Conservation (phyloP, 352 stramenopile species). For the Phytophthora nicotianae region DNA sequence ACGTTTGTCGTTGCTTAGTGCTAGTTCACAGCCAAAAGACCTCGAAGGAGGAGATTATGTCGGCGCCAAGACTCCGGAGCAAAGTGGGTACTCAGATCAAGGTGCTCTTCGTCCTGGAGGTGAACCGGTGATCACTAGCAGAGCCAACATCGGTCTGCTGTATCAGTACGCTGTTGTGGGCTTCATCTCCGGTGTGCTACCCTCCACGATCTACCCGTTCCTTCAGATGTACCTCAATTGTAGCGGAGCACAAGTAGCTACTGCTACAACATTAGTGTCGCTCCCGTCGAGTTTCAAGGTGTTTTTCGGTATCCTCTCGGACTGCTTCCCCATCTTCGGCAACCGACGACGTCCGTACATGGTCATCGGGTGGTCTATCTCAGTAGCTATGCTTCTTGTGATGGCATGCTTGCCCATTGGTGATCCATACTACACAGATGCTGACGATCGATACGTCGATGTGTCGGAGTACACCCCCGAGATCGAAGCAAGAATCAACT, state of each 20-base stretch:
- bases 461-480: background rate
- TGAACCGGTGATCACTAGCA: background rate
- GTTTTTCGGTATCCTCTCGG: constrained; percentile 1
- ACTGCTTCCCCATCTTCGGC: constrained; percentile 3
- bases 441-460: background rate
- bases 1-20: constrained; percentile 33
- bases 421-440: background rate
- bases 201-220: constrained; percentile 1
- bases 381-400: background rate
- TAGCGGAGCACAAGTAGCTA: background rate
- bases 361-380: constrained; percentile 1
- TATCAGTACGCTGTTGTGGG: background rate
- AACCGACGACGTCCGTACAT: background rate
- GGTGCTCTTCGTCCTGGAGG: background rate
- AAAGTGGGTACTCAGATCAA: constrained; percentile 33
- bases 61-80: constrained; percentile 34
- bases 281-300: background rate
- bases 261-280: background rate
- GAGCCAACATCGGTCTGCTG: background rate
- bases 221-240: background rate
- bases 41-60: constrained; percentile 31
- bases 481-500: background rate
- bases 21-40: constrained; percentile 23
- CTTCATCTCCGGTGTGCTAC: background rate
- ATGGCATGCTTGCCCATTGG: background rate